phyloP scores from a whole-genome alignment of 768 basidiomycete genomes.

The Lactarius hatsudake region DNA sequence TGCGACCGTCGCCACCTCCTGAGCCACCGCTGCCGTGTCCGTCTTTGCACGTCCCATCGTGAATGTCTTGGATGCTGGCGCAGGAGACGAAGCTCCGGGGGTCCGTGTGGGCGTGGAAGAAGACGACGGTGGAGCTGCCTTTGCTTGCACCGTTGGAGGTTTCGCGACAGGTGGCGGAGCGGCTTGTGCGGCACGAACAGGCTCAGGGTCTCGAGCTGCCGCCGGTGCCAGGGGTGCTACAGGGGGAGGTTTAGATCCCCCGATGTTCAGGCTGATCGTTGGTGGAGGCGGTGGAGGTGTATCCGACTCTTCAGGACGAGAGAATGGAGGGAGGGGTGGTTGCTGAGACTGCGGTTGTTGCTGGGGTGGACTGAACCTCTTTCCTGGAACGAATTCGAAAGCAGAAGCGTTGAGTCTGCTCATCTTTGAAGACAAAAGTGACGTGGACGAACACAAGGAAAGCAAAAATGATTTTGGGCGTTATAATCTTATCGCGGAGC shows the following conservation, averaged over 20 bases:
- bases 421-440: constrained; percentile 40
- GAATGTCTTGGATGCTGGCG: constrained; percentile 55
- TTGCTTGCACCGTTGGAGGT: constrained; percentile 21
- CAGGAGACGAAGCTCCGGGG: constrained; percentile 34
- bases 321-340: constrained; percentile 45
- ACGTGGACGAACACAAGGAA: background rate
- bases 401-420: constrained; percentile 86
- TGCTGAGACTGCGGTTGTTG: constrained; percentile 31
- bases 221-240: constrained; percentile 37
- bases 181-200: constrained; percentile 37
- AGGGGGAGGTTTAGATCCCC: constrained; percentile 54
- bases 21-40: constrained; percentile 71
- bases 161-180: constrained; percentile 31
- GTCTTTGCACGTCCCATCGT: constrained; percentile 77
- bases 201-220: constrained; percentile 34
- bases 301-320: constrained; percentile 57
- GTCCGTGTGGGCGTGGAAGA: constrained; percentile 36
- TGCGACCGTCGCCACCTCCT: constrained; percentile 75
- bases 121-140: constrained; percentile 20
- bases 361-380: constrained; percentile 43
- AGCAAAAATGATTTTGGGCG: background rate
- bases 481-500: constrained; percentile 11
- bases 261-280: constrained; percentile 86
- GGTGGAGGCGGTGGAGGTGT: constrained; percentile 66
- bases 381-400: constrained; percentile 82